Percentiles rank a stretch among this genome's conserved stretches.
Conservation (phyloP, 2,329 filamentous ascomycete genomes). For the Ascochyta pisi region DNA sequence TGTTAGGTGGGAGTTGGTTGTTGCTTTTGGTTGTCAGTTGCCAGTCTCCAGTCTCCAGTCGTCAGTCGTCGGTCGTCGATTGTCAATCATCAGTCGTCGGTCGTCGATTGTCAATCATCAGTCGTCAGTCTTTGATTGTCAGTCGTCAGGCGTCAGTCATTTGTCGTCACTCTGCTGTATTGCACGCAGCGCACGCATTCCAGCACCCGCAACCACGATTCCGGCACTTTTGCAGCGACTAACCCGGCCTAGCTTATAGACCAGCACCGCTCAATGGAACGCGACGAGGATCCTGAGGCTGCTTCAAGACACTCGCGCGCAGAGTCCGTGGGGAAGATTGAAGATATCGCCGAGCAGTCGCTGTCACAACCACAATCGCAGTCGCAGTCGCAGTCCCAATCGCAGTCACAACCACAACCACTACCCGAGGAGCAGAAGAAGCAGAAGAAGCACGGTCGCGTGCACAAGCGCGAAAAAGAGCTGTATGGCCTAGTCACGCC, state of each 20-base stretch:
- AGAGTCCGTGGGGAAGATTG: neutral
- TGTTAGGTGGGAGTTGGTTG: too few relatives aligned
- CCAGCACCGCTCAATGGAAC: constrained; percentile 41
- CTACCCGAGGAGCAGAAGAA: constrained; percentile 36
- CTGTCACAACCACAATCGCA: neutral
- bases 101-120: too few relatives aligned
- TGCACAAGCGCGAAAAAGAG: constrained; percentile 49
- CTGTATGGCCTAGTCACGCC: constrained; percentile 47
- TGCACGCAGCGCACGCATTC: constrained; percentile 1
- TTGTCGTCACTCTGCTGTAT: neutral
- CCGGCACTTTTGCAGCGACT: constrained; percentile 9
- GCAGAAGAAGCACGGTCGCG: constrained; percentile 45
- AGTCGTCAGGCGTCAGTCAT: constrained; percentile 1
- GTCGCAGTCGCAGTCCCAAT: neutral
- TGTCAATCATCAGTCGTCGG: too few relatives aligned
- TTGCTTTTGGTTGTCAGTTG: too few relatives aligned
- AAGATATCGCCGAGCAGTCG: constrained; percentile 5
- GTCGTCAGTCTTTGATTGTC: too few relatives aligned
- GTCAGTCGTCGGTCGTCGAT: too few relatives aligned
- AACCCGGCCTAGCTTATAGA: constrained; percentile 40
- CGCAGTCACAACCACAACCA: constrained; percentile 1
- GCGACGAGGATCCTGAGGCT: constrained; percentile 25
- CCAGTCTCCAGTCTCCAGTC: too few relatives aligned
- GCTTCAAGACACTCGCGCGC: constrained; percentile 16
- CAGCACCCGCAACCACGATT: constrained; percentile 10